Base-by-base conservation (phyloP, 2,329 filamentous ascomycete species). In the Sarocladiaceae sp. region DNA sequence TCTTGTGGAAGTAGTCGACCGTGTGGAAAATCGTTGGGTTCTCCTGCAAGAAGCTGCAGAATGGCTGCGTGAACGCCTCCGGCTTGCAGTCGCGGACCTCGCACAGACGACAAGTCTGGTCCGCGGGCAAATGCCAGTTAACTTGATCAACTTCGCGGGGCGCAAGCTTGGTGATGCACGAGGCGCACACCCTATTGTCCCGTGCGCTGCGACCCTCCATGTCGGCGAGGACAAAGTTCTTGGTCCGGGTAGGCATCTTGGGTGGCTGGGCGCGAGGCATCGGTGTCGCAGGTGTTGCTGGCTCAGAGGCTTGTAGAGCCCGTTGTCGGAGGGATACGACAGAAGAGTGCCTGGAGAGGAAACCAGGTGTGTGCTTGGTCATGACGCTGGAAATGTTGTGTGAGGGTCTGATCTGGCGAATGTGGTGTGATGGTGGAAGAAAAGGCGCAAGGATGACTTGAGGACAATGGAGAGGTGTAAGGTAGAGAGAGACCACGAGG, bases 1-100 rank as follows among this genome's bases (percentile, higher is more conserved):
- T 85, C 53, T 78, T 75, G 62, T 86, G 84, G 66, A 96, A 90
- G 60, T 90, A 82, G 53, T 84, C 80, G 25, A 97, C 91, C 1
- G 90, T 84, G 64, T 99, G 94, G 68, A 96, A 99, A 44, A 97
- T 82, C 8, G 94, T 97, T 0, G 94, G 94, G 65, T 97, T 96
- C 56, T 88, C 80, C 40, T 84, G 88, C 73, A 97, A 80, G 66
- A 97, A 97, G 50, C 90, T 80, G 66, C 87, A 86, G 67, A 96
- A 97, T 1, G 91, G 90, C 70, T 90, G 78, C 8, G 89, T 88
- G 67, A 91, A 96, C 54, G 77, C 77, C 62, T 84, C 83, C 4
- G 83, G 80, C 51, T 73, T 71, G 58, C 68, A 64, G 52, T 71
- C 65, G 56, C 64, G 63, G 40, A 70, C 59, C 51, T 64, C 60